Evolutionary conservation across 2,329 filamentous ascomycete genomes (phyloP), one percentile per base, ranked within the genome.

Genomic region (Emydomyces testavorans): DNA sequence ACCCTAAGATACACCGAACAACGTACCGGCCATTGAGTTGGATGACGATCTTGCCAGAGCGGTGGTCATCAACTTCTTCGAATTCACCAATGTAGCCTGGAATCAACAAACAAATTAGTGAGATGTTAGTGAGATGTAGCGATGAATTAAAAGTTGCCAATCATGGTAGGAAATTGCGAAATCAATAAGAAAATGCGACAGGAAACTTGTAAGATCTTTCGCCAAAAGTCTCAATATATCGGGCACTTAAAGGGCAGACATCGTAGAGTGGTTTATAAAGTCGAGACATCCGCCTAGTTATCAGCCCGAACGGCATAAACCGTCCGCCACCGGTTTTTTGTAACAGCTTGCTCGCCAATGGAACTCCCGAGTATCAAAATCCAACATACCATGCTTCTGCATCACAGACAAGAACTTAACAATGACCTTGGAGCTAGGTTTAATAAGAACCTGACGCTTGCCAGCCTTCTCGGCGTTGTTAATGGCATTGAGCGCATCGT

Each of bases 381-480:
- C 46, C 4, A 21, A 85, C 88, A 59, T 92, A 96, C 92, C 92
- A 78, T 98, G 92, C 74, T 85, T 87, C 79, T 98, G 92, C 92
- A 98, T 98, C 72, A 96, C 90, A 70, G 79, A 79, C 69, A 98
- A 79, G 83, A 96, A 98, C 82, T 96, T 96, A 79, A 93, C 77
- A 66, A 98, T 98, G 79, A 98, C 92, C 85, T 98, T 98, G 74
- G 92, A 96, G 72, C 80, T 85, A 64, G 93, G 92, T 67, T 89
- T 83, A 80, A 98, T 95, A 72, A 98, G 69, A 70, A 96, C 92
- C 78, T 98, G 92, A 69, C 92, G 89, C 85, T 96, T 96, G 77
- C 92, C 92, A 64, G 85, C 79, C 85, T 98, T 96, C 82, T 98
- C 93, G 79, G 92, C 92, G 75, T 98, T 98, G 88, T 98, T 98